Conservation (phyloP, 2,329 filamentous ascomycete genomes). For the Epichloe sibirici region DNA sequence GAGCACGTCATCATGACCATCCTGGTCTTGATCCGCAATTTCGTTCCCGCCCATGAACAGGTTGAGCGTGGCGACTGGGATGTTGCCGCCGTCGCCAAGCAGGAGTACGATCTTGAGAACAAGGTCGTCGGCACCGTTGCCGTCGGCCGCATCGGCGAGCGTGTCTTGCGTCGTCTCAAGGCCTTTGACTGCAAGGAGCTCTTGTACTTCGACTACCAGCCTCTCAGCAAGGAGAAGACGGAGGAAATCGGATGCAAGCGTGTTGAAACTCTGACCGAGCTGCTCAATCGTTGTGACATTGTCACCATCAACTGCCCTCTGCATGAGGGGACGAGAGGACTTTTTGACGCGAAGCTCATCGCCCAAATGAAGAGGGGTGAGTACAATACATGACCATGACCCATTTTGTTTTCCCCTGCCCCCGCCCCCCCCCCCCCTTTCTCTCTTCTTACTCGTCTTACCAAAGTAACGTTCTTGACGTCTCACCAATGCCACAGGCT, state of each 20-base stretch:
- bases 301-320: slow-evolving; percentile 99
- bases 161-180: slow-evolving; percentile 90
- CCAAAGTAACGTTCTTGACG: neutral
- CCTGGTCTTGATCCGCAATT: slow-evolving; percentile 91
- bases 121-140: slow-evolving; percentile 98
- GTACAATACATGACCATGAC: slow-evolving; percentile 12
- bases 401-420: no score
- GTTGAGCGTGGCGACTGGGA: slow-evolving; percentile 85
- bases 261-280: slow-evolving; percentile 81
- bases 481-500: slow-evolving; percentile 37
- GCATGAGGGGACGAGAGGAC: slow-evolving; percentile 90
- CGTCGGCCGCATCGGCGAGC: slow-evolving; percentile 95
- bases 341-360: slow-evolving; percentile 98
- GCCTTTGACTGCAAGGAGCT: slow-evolving; percentile 99
- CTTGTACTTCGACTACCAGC: slow-evolving; percentile 99
- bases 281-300: slow-evolving; percentile 87
- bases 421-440: no score
- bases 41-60: slow-evolving; percentile 92
- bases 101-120: slow-evolving; percentile 93
- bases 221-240: slow-evolving; percentile 72
- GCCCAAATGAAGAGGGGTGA: slow-evolving; percentile 95
- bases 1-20: slow-evolving; percentile 99
- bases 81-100: slow-evolving; percentile 91
- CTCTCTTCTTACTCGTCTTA: neutral
- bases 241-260: slow-evolving; percentile 91